Evolutionary conservation across 805 yeast genomes (phyloP), one percentile per base, ranked within the genome.

Genomic region (Kodamaea restingae): DNA sequence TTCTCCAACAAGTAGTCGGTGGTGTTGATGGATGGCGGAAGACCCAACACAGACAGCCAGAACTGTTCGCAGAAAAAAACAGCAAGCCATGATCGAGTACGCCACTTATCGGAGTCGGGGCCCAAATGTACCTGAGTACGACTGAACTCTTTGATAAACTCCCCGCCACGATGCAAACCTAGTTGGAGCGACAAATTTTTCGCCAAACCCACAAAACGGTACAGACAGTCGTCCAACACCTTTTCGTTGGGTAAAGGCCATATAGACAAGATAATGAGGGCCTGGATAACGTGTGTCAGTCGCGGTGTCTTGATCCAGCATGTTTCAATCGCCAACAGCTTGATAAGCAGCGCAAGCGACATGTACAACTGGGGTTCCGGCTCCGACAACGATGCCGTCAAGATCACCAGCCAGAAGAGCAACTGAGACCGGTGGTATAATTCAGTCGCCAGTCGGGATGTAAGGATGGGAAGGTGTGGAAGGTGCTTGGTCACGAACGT

Each of bases 161-260:
- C 85, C 18, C 96, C 97, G 2, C 74, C 72, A 47, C 96, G 69
- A 60, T 90, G 97, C 44, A 90, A 68, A 8, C 97, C 97, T 25
- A 90, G 64, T 57, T 90, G 97, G 47, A 84, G 75, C 0, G 95
- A 86, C 37, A 90, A 65, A 43, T 81, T 80, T 49, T 88, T 87
- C 1, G 96, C 96, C 32, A 90, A 67, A 0, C 95, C 95, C 12
- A 86, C 80, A 60, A 88, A 90, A 52, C 97, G 71, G 52, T 87
- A 88, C 2, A 95, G 84, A 55, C 93, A 83, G 56, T 90, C 97
- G 61, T 90, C 97, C 43, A 90, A 67, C 14, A 90, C 91, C 54
- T 88, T 90, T 54, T 85, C 90, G 53, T 88, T 88, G 0, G 97
- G 97, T 32, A 90, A 60, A 0, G 96, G 96, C 97, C 97, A 90